phyloP scores from a whole-genome alignment of 192 early-diverging fungal genomes.

The Coemansia reversa region DNA sequence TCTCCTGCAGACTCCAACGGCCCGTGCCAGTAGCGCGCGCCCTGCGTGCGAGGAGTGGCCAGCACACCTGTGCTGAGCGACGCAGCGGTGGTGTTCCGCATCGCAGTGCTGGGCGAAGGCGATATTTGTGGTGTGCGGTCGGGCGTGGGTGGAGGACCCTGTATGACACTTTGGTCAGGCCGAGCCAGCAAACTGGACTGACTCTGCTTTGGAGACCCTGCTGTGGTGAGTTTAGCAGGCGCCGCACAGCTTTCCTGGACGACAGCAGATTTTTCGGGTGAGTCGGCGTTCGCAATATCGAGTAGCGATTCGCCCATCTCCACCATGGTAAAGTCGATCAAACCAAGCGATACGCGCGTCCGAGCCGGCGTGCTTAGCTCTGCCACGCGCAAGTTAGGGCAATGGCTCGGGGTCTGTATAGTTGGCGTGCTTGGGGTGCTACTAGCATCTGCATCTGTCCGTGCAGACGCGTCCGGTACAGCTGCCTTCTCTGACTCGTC shows the following conservation, averaged over 20 bases:
- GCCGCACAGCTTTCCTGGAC: background rate
- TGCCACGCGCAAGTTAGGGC: conserved; percentile 15
- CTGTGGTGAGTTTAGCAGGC: background rate
- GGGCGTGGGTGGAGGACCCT: conserved; percentile 17
- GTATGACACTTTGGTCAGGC: background rate
- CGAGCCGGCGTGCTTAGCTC: conserved; percentile 28
- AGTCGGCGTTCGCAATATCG: conserved; percentile 11
- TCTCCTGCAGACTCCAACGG: conserved; percentile 30
- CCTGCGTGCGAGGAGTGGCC: conserved; percentile 39
- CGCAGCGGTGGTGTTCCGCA: conserved; percentile 7
- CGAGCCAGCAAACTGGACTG: background rate
- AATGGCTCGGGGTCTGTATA: background rate
- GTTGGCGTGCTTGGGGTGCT: background rate
- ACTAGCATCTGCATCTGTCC: background rate
- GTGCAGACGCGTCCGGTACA: background rate
- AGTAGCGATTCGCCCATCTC: conserved; percentile 37
- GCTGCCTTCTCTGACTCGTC: conserved; percentile 19
- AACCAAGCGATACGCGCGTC: conserved; percentile 44
- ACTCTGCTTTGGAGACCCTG: background rate
- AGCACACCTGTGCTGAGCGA: background rate
- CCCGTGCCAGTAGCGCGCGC: conserved; percentile 50
- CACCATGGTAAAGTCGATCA: conserved; percentile 52
- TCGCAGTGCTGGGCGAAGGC: conserved; percentile 17
- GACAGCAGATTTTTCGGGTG: no score
- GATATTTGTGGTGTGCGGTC: conserved; percentile 29